Base-by-base conservation (phyloP, 192 early-diverging fungal genomes). In the Coemansia sp. region DNA sequence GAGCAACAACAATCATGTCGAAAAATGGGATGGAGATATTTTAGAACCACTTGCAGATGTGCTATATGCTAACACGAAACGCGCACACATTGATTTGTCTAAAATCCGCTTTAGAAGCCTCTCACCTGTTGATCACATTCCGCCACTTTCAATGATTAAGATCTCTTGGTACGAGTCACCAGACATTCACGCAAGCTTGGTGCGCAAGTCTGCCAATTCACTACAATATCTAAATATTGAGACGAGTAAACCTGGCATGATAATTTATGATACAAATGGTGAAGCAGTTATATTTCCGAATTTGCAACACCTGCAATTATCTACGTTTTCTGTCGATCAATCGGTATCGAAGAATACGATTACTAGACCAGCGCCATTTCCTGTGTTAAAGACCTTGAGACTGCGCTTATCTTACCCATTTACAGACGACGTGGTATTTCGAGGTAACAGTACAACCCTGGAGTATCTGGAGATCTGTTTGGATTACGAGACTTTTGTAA, bases 371-470 rank as follows among this genome's bases (percentile, higher is more conserved):
- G 20, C 20, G 20, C 62, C 47, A 11, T 64, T 64, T 49, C 62
- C 62, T 16, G 4, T 5, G 6, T 43, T 64, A 13, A 29, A 18
- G 7, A 4, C 15, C 3, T 43, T 64, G 13, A 32, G 16, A 34
- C 3, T 44, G 0, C 4, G 34, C 0, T 8, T 16, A 30, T 29
- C 15, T 3, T 64, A 50, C 5, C 62, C 62, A 30, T 64, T 64
- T 20, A 32, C 27, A 5, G 44, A 64, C 35, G 62, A 64, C n/a
- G 47, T 49, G 29, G 15, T 64, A 15, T 64, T 64, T 6, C 62
- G 62, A 4, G 62, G 62, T 1, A 64, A 64, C 29, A 49, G 29
- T 32, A 27, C 30, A n/a, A 64, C 62, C 1, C 29, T 64, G 13
- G 43, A 64, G 30, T 47, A 5, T 22, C 20, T 22, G 20, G 20